Conservation (phyloP, 495 filamentous ascomycete species). For the Hamigera avellanea region DNA sequence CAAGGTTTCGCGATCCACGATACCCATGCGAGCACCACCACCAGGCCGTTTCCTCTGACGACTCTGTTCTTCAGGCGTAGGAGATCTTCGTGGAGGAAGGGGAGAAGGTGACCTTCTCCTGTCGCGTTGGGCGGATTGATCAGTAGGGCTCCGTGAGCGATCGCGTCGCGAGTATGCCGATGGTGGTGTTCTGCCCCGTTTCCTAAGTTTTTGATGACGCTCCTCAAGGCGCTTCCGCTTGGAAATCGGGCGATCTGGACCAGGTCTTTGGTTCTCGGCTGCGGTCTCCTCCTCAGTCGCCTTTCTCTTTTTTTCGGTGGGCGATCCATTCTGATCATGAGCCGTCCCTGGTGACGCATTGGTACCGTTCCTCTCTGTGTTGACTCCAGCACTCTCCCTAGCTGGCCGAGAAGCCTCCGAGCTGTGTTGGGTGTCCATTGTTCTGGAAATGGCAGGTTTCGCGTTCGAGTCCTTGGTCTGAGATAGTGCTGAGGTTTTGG, state of each 20-base stretch:
- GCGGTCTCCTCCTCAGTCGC: conserved; percentile 11
- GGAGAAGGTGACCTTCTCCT: conserved; percentile 26
- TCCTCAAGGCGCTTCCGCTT: conserved; percentile 36
- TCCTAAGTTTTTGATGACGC: conserved; percentile 28
- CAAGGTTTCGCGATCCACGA: conserved; percentile 56
- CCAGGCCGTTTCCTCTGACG: conserved; percentile 82
- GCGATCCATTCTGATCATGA: conserved; percentile 10
- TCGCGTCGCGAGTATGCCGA: conserved; percentile 34
- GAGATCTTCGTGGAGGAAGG: conserved; percentile 21
- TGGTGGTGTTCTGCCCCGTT: conserved; percentile 25
- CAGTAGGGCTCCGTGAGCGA: conserved; percentile 20
- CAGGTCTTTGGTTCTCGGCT: conserved; percentile 8
- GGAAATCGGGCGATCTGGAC: conserved; percentile 13
- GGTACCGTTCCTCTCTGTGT: neutral
- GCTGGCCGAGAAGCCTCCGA: conserved; percentile 3
- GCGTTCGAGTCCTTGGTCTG: too few species aligned
- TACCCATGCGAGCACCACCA: conserved; percentile 62
- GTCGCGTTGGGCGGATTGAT: conserved; percentile 8
- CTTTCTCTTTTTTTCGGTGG: conserved; percentile 16
- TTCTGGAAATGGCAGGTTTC: neutral
- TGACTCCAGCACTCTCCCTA: neutral
- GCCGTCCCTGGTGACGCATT: neutral
- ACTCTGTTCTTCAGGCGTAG: conserved; percentile 30
- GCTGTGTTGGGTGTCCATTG: conserved; percentile 1
- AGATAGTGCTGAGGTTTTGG: neutral